Evolutionary conservation across 1,139 yeast species (phyloP).

Genomic region (Saccharomycopsis hybrid): DNA sequence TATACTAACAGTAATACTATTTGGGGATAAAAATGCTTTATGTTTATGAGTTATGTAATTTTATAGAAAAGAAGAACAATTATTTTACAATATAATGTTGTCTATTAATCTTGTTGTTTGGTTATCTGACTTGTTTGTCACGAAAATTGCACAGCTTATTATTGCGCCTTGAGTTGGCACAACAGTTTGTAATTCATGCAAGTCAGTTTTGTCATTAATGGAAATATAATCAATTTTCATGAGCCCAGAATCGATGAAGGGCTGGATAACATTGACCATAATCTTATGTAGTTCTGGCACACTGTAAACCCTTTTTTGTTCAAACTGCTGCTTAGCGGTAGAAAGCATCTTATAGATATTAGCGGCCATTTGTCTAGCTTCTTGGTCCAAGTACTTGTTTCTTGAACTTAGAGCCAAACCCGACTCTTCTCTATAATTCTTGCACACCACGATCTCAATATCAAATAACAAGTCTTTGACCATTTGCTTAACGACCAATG

Average conservation of each 20-base stretch:
- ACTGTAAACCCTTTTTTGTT: constrained; percentile 20
- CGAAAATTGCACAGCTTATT: constrained; percentile 66
- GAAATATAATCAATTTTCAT: constrained; percentile 72
- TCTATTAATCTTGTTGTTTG: constrained; percentile 49
- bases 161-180: constrained; percentile 47
- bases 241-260: constrained; percentile 26
- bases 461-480: constrained; percentile 70
- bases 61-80: background rate
- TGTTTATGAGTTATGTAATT: too few species aligned
- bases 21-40: too few species aligned
- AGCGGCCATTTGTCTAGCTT: constrained; percentile 44
- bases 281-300: constrained; percentile 31
- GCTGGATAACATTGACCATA: constrained; percentile 30
- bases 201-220: constrained; percentile 60
- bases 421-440: constrained; percentile 59
- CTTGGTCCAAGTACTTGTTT: constrained; percentile 63
- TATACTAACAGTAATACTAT: background rate
- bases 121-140: constrained; percentile 41
- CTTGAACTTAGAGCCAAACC: constrained; percentile 92
- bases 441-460: constrained; percentile 57
- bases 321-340: constrained; percentile 36
- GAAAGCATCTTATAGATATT: constrained; percentile 54
- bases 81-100: constrained; percentile 35
- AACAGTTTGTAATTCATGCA: constrained; percentile 46
- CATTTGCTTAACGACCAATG: constrained; percentile 70